Conservation (phyloP, 306 rosid species). For the Acacia confusa region DNA sequence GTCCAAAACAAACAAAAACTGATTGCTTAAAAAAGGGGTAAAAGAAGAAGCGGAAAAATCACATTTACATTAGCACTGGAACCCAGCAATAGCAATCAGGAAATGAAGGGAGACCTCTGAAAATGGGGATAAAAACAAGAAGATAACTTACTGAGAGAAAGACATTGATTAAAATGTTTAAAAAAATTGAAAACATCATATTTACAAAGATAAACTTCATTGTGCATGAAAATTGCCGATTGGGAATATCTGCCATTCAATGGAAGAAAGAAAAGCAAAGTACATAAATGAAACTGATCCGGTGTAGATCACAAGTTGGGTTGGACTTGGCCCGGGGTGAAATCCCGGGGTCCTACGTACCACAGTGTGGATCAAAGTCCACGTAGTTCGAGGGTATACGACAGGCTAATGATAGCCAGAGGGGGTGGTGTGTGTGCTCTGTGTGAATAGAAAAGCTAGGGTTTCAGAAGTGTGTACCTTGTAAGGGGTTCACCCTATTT, state of each 20-base stretch:
- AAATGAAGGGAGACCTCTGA: neutral
- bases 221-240: neutral
- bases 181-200: neutral
- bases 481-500: too few species aligned
- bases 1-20: too few species aligned
- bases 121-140: neutral
- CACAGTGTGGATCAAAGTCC: too few species aligned
- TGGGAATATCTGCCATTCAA: neutral
- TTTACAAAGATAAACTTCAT: neutral
- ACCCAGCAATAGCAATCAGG: neutral
- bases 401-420: too few species aligned
- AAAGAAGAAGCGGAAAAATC: neutral
- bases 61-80: neutral
- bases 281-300: constrained; percentile 2
- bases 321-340: too few species aligned
- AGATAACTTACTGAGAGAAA: neutral
- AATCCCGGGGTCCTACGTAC: too few species aligned
- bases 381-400: too few species aligned
- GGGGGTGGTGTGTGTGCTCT: too few species aligned
- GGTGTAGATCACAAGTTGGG: too few species aligned
- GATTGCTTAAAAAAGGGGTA: neutral
- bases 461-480: too few species aligned
- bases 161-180: neutral
- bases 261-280: neutral
- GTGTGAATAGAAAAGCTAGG: too few species aligned